phyloP scores from a whole-genome alignment of 148 eudicot species.

The Polygonum maritimum region DNA sequence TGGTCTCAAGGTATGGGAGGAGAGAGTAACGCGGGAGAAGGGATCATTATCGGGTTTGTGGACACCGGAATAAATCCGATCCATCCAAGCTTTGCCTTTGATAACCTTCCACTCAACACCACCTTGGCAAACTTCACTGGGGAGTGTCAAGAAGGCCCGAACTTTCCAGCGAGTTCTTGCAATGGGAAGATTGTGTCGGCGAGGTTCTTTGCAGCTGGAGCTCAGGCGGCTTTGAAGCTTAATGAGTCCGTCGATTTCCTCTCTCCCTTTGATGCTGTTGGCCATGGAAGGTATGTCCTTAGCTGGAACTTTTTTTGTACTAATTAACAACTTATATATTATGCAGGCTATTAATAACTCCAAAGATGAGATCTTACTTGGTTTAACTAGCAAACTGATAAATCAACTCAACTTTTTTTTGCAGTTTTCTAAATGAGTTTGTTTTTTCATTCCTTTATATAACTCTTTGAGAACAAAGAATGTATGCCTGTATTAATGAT shows the following conservation, averaged over 20 bases:
- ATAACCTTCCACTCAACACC: conserved; percentile 15
- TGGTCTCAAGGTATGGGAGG: conserved; percentile 39
- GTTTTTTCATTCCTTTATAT: too few relatives aligned
- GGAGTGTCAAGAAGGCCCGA: conserved; percentile 65
- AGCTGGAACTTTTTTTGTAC: too few relatives aligned
- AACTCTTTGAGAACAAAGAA: too few relatives aligned
- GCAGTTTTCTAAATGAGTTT: neutral
- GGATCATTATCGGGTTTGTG: conserved; percentile 72
- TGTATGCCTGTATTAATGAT: neutral
- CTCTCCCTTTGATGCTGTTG: conserved; percentile 90
- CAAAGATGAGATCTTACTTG: too few relatives aligned
- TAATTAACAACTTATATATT: too few relatives aligned
- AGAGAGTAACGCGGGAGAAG: conserved; percentile 52
- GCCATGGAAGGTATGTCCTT: conserved; percentile 76
- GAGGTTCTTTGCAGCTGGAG: conserved; percentile 76
- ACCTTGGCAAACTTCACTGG: conserved; percentile 36
- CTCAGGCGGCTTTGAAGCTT: conserved; percentile 55
- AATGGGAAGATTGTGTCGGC: conserved; percentile 90
- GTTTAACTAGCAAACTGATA: too few relatives aligned
- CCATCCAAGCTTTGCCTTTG: conserved; percentile 75
- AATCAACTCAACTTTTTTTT: neutral
- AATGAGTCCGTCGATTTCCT: conserved; percentile 64
- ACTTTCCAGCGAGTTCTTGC: conserved; percentile 56
- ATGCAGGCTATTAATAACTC: too few relatives aligned
- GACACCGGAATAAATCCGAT: conserved; percentile 83